These are phyloP conservation scores for Teratosphaeria viscida DNA, from an alignment of 2,329 filamentous ascomycete species.

Conservation along the genomic window DNA sequence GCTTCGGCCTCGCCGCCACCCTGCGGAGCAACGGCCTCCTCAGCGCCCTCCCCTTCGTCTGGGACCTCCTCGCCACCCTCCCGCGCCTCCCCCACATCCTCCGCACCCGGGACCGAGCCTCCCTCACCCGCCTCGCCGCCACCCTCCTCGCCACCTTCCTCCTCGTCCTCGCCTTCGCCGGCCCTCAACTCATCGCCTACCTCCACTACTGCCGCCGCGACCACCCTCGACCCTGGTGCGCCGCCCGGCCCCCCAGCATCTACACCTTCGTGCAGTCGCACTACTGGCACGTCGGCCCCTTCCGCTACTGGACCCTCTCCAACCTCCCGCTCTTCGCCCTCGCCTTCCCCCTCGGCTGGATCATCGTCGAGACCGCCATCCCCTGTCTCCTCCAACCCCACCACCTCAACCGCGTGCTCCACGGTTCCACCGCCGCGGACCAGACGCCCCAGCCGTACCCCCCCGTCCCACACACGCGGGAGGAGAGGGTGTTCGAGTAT, in stretches of 20 bases:
- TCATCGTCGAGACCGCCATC: constrained; percentile 54
- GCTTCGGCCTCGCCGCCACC: constrained; percentile 60
- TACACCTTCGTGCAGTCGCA: constrained; percentile 80
- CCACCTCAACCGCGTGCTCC: constrained; percentile 1
- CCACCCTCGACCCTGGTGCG: constrained; percentile 60
- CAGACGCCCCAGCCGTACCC: constrained; percentile 1
- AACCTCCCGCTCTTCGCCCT: constrained; percentile 84
- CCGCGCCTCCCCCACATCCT: constrained; percentile 31
- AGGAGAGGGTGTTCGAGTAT: constrained; percentile 9
- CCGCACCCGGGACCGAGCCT: constrained; percentile 5
- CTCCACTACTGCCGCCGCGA: constrained; percentile 50
- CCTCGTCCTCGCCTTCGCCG: constrained; percentile 55
- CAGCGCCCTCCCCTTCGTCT: constrained; percentile 65
- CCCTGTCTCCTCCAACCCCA: constrained; percentile 4
- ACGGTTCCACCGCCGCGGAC: background rate
- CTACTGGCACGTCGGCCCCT: constrained; percentile 86
- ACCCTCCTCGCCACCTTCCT: constrained; percentile 57
- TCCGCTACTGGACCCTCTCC: constrained; percentile 79
- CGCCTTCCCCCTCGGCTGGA: constrained; percentile 62
- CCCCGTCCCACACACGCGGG: background rate
- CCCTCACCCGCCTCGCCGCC: constrained; percentile 7
- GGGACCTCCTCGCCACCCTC: constrained; percentile 42
- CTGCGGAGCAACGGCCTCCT: constrained; percentile 81
- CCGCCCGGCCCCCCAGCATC: constrained; percentile 64
- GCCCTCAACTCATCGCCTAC: constrained; percentile 71